Evolutionary conservation across 2,329 filamentous ascomycete species (phyloP), one percentile per base, ranked within the genome.

Genomic region (Xenosphaeropsis pyriputrescens): DNA sequence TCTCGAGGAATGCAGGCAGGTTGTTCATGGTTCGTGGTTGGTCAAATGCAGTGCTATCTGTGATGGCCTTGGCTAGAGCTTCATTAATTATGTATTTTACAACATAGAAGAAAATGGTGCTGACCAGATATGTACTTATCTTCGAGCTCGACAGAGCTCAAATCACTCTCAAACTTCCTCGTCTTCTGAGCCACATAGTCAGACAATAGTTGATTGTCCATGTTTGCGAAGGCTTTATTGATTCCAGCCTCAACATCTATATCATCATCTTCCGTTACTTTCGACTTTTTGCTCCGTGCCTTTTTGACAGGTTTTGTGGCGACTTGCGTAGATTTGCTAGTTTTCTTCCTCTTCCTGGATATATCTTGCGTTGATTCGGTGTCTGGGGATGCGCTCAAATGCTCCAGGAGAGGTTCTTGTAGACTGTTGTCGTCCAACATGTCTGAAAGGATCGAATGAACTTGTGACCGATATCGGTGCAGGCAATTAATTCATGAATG

Each of bases 121-220:
- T 48, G 67, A 86, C 85, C 79, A 47, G 85, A 76, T 37, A 96
- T 68, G 39, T 82, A 78, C 51, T 85, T 65, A 54, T 95, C 88
- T 40, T 84, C 79, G 22, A 93, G 63, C 60, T 98, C 91, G 31
- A 96, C 72, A 1, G 76, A 65, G 48, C 83, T 94, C 50, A 95
- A 58, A 37, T 94, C 80, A 18, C 72, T 75, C 38, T 85, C 83
- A 52, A 89, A 93, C 17, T 80, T 71, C 45, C 71, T 75, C 38
- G 84, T 79, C 53, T 82, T 75, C 53, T 91, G 79, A 6, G 82
- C 82, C 43, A 95, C 67, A 56, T 94, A 78, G 56, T 95, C 89
- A 2, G 88, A 84, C 34, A 95, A 63, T 32, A 95, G 67, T 46
- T 79, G 74, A 42, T 75, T 79, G 57, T 94, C 85, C 79, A 95